A percentile compares a stretch with the other conserved stretches of the same genome.
These are phyloP conservation scores for Paecilomyces sp. DNA, from an alignment of 2,329 filamentous ascomycete species.

Conservation along the genomic window DNA sequence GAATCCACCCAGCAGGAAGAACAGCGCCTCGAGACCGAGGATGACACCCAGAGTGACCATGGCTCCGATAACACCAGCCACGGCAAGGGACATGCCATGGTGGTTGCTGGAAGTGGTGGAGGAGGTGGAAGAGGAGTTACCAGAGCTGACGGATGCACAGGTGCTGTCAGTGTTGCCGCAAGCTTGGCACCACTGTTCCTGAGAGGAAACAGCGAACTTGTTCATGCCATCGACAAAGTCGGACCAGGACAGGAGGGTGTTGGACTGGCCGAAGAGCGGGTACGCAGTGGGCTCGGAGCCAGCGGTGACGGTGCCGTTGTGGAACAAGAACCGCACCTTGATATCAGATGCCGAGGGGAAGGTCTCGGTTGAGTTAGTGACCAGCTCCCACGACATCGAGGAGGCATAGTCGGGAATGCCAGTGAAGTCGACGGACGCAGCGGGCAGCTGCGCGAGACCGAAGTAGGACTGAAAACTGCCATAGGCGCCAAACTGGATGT, in stretches of 20 bases:
- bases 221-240: slow-evolving; percentile 59
- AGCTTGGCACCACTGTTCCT: slow-evolving; percentile 62
- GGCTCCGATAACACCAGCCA: slow-evolving; percentile 75
- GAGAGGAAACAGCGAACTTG: slow-evolving; percentile 60
- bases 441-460: slow-evolving; percentile 47
- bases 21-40: slow-evolving; percentile 48
- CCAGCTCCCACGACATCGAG: slow-evolving; percentile 70
- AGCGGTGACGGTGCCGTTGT: slow-evolving; percentile 51
- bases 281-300: slow-evolving; percentile 44
- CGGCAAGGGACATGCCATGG: slow-evolving; percentile 55
- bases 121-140: neutral
- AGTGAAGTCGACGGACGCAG: slow-evolving; percentile 56
- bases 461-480: slow-evolving; percentile 56
- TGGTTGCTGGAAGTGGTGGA: slow-evolving; percentile 16
- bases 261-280: slow-evolving; percentile 53
- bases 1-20: slow-evolving; percentile 51
- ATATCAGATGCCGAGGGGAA: slow-evolving; percentile 45
- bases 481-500: slow-evolving; percentile 57
- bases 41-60: slow-evolving; percentile 61
- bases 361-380: slow-evolving; percentile 41
- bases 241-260: slow-evolving; percentile 56
- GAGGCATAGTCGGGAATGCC: slow-evolving; percentile 80
- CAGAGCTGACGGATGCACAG: slow-evolving; percentile 48
- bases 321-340: slow-evolving; percentile 55
- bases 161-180: slow-evolving; percentile 67